Evolutionary conservation across 805 yeast genomes (phyloP), one percentile per base, ranked within the genome.

Genomic region (Middelhovenomyces tepae): DNA sequence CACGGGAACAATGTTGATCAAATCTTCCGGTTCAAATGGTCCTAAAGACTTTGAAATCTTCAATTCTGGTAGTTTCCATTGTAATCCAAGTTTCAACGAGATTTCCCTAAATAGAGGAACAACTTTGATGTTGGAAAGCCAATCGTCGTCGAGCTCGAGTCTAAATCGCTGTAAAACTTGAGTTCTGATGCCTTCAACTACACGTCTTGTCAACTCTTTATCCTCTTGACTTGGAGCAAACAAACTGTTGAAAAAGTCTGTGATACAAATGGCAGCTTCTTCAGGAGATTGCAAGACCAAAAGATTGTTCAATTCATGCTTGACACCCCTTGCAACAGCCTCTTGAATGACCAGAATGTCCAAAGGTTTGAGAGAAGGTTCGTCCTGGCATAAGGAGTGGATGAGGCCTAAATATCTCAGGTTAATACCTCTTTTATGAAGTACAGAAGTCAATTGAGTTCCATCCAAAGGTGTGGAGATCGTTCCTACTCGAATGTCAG

Each of bases 381-480:
- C 39, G 53, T 46, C 38, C 47, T 54, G 35, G 27, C 45, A 40
- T 32, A 54, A 48, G 21, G 53, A 49, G 15, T 76, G 76, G 43
- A 83, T 51, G 11, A 50, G 56, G 39, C 95, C 95, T 48, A 89
- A 66, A 52, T 89, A 89, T 62, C 97, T 79, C 59, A 87, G 53
- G 56, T 85, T 87, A 54, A 89, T 76, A 65, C 98, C 98, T 35
- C 66, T 64, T 42, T 71, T 71, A 57, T 91, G 98, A 58, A 89
- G 57, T 34, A 67, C 53, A 26, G 66, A 62, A 13, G 82, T 61
- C 46, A 91, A 69, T 48, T 86, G 91, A 3, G 59, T 51, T 44
- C 97, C 95, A 52, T 86, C 94, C 36, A 81, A 63, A 27, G 97
- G 95, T 23, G 77, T 71, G 31, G 68, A 60, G 7, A 56, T 42